A percentile compares a stretch with the other conserved stretches of the same genome.
Conservation (phyloP, 139 green algal species). For the Coelastrella sp. region DNA sequence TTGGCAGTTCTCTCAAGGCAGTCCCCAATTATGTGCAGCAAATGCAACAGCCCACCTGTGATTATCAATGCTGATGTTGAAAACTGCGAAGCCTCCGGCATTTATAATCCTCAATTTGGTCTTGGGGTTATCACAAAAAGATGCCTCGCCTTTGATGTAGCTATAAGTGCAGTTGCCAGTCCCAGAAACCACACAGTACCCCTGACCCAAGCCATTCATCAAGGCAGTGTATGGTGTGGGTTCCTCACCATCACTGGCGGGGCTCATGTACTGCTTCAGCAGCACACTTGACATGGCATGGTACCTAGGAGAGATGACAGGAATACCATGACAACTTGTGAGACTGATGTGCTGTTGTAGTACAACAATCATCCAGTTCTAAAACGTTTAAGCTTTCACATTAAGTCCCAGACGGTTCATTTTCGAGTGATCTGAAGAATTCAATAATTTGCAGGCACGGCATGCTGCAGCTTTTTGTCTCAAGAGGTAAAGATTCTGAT, state of each 20-base stretch:
- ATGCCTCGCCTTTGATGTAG: not conserved
- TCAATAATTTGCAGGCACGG: too few relatives aligned
- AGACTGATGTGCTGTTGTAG: too few relatives aligned
- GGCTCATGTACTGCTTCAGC: not conserved
- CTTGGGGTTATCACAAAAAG: not conserved
- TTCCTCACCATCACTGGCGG: not conserved
- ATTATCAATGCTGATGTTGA: conserved; percentile 33
- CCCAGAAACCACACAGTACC: not conserved
- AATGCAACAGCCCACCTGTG: conserved; percentile 12
- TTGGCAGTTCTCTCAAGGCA: not conserved
- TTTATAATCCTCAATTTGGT: conserved; percentile 19
- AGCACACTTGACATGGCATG: not conserved
- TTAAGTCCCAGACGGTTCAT: too few relatives aligned
- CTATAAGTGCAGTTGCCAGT: not conserved
- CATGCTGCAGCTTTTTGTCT: too few relatives aligned
- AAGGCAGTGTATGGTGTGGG: not conserved
- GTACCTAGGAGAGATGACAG: not conserved
- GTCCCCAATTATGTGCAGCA: not conserved
- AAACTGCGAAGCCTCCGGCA: not conserved
- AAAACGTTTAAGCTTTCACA: too few relatives aligned
- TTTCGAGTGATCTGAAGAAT: too few relatives aligned
- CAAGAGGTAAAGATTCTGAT: too few relatives aligned
- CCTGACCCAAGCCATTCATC: not conserved
- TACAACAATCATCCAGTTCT: too few relatives aligned
- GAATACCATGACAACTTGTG: not conserved